These are phyloP conservation scores for Amphichorda felina DNA, from an alignment of 2,329 filamentous ascomycete species.

Conservation along the genomic window DNA sequence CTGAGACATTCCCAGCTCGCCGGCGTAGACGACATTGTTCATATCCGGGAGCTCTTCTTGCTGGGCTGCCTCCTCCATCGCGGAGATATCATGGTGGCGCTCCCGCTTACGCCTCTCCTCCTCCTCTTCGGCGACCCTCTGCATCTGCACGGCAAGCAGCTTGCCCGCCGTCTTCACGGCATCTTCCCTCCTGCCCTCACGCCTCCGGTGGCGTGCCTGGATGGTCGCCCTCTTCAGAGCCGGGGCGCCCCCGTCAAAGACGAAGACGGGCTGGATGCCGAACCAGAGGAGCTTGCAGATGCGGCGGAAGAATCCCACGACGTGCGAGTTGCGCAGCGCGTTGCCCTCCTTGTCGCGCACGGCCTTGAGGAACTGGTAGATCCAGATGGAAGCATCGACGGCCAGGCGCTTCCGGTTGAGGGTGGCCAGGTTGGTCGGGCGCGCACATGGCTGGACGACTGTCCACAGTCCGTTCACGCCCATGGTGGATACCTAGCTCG, in stretches of 20 bases:
- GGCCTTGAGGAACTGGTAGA: constrained; percentile 98
- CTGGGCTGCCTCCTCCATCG: constrained; percentile 29
- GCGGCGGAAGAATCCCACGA: constrained; percentile 94
- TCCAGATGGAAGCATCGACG: constrained; percentile 98
- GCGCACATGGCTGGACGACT: constrained; percentile 86
- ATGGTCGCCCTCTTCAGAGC: constrained; percentile 87
- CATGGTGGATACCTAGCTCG: constrained; percentile 47
- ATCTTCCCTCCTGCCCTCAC: constrained; percentile 88
- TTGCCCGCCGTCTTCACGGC: constrained; percentile 84
- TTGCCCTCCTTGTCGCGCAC: constrained; percentile 98
- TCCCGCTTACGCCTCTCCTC: constrained; percentile 38
- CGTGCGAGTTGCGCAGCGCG: constrained; percentile 86
- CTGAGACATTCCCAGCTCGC: constrained; percentile 73
- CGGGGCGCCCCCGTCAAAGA: constrained; percentile 94
- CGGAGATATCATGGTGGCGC: constrained; percentile 6
- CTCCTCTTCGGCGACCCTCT: constrained; percentile 79
- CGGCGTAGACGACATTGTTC: constrained; percentile 72
- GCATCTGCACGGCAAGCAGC: constrained; percentile 87
- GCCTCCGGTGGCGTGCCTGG: constrained; percentile 59
- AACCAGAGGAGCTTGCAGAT: constrained; percentile 98
- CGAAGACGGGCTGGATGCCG: constrained; percentile 92
- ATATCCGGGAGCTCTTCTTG: constrained; percentile 53
- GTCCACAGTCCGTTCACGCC: constrained; percentile 98
- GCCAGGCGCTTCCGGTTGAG: constrained; percentile 93
- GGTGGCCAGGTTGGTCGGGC: constrained; percentile 91